A percentile compares a stretch with the other conserved stretches of the same genome.
phyloP scores from a whole-genome alignment of 2,329 filamentous ascomycete genomes.

The Byssochlamys sp. region DNA sequence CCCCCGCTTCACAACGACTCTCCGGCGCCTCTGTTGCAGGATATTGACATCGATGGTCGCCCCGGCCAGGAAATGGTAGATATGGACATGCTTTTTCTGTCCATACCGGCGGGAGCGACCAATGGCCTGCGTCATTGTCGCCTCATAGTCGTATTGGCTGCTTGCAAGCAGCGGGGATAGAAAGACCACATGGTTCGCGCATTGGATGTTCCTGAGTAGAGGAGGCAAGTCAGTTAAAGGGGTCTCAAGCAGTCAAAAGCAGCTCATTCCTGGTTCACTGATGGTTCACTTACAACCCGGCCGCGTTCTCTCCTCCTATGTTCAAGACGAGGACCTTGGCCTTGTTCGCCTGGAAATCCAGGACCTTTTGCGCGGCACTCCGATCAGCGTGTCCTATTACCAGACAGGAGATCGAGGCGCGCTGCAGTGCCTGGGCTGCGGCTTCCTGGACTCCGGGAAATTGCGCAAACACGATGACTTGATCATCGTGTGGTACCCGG shows the following conservation, averaged over 20 bases:
- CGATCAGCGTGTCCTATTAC: constrained; percentile 27
- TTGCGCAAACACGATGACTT: constrained; percentile 49
- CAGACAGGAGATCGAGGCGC: constrained; percentile 22
- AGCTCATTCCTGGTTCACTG: not conserved
- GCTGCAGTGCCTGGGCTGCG: constrained; percentile 17
- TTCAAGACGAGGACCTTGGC: constrained; percentile 49
- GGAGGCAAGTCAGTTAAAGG: constrained; percentile 6
- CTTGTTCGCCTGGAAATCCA: constrained; percentile 29
- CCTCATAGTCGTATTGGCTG: constrained; percentile 46
- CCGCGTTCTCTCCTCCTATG: constrained; percentile 47
- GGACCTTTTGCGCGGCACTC: constrained; percentile 25
- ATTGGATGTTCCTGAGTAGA: constrained; percentile 48
- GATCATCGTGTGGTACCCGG: constrained; percentile 35
- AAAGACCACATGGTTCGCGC: constrained; percentile 58
- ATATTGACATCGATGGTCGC: constrained; percentile 39
- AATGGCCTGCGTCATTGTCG: constrained; percentile 54
- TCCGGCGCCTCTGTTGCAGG: constrained; percentile 26
- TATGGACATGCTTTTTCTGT: constrained; percentile 48
- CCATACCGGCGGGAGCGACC: constrained; percentile 51
- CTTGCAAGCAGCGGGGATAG: constrained; percentile 45
- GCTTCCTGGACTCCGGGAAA: constrained; percentile 37
- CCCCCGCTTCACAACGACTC: constrained; percentile 19
- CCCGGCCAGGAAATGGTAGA: constrained; percentile 43
- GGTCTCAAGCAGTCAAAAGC: constrained; percentile 1
- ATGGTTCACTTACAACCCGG: constrained; percentile 45